A percentile compares a stretch with the other conserved stretches of the same genome.
These are phyloP conservation scores for Phanerochaete carnosa DNA, from an alignment of 768 basidiomycete species.

Conservation along the genomic window DNA sequence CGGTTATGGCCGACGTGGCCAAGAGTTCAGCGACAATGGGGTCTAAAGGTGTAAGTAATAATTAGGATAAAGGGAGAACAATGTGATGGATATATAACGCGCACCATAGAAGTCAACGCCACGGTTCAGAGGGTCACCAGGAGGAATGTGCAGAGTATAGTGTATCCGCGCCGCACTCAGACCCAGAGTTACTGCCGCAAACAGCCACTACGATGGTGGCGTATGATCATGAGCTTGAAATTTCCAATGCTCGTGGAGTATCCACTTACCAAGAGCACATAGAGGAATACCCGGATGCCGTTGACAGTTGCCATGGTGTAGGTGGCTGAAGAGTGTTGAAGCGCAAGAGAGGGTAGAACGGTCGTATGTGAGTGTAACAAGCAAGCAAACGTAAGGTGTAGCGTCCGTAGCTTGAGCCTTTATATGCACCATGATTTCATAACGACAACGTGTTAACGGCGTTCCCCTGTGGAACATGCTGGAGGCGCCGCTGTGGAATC, in stretches of 20 bases:
- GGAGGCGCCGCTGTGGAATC: background rate
- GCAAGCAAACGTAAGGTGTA: background rate
- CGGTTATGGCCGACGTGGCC: constrained; percentile 55
- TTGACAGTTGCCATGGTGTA: constrained; percentile 9
- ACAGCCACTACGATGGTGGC: constrained; percentile 37
- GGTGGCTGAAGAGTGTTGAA: background rate
- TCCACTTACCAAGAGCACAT: constrained; percentile 7
- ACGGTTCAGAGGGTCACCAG: constrained; percentile 51
- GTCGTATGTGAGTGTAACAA: background rate
- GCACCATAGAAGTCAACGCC: constrained; percentile 60
- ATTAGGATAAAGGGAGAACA: background rate
- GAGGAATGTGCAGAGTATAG: constrained; percentile 58
- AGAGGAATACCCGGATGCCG: constrained; percentile 10
- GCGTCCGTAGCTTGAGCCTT: background rate
- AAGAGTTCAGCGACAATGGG: constrained; percentile 69
- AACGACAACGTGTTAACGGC: constrained; percentile 1
- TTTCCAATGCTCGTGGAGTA: background rate
- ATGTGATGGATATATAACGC: background rate
- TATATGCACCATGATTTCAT: background rate
- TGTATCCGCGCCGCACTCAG: constrained; percentile 58
- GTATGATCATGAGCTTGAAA: background rate
- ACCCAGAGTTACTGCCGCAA: constrained; percentile 53
- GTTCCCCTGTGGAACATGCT: background rate
- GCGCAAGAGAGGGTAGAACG: background rate
- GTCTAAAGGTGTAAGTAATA: constrained; percentile 36